Evolutionary conservation across 2,329 filamentous ascomycete genomes (phyloP), one percentile per base, ranked within the genome.

Genomic region (Sporothrix schenckii): DNA sequence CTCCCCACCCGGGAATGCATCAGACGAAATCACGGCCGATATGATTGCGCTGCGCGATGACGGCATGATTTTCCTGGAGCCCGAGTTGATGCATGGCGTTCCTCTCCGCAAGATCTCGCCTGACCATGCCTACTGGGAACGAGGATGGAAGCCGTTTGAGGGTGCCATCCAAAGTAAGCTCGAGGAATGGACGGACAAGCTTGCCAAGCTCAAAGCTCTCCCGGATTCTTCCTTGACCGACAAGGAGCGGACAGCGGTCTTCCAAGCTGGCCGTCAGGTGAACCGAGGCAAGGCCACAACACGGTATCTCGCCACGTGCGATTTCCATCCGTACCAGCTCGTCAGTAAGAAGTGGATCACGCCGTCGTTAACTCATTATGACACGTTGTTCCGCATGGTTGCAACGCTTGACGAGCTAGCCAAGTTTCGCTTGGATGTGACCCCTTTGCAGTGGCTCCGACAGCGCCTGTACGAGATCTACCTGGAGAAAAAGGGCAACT

Each of bases 261-360:
- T 86, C 72, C 81, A 87, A 72, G 83, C 84, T 7, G 83, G 84
- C 6, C 82, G 86, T 0, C 86, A 88, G 73, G 82, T 87, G 65
- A 88, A 88, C 72, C 82, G 86, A 4, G 86, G 86, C 24, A 79
- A 81, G 13, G 77, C 80, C 27, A 83, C 87, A n/a, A 78, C 88
- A 47, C 80, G 84, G 58, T 88, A 86, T 69, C 77, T 88, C 5
- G 77, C 81, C 9, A 78, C 81, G 0, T 84, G 82, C n/a, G 79
- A 82, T 2, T 83, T 88, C 71, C 84, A 85, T 72, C 86, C 86
- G 0, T 87, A 85, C 70, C 86, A 88, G 75, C 81, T 88, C 11
- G 79, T 88, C 2, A 81, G 78, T 44, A 88, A 88, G 76, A 79
- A 80, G 24, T 86, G 81, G 74, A 83, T 87, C 69, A 82, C 79